Evolutionary conservation across 306 rosid species (phyloP), one percentile per base, ranked within the genome.

Genomic region (Citrullus colocynthis): DNA sequence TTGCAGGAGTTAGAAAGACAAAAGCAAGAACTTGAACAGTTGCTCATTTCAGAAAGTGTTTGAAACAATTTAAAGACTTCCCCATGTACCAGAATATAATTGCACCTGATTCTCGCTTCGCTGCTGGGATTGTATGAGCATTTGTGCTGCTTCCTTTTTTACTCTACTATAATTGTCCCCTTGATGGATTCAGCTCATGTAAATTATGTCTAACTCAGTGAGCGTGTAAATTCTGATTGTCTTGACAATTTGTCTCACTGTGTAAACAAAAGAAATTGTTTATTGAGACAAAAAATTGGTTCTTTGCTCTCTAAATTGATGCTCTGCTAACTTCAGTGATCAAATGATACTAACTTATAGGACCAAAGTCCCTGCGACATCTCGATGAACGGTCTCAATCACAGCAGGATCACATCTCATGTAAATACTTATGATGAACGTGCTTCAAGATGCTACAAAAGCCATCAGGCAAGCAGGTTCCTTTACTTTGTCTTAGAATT

Each of bases 21-120:
- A 49, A 74, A 74, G 55, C 30, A 32, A 52, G 77, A 74, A 52
- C 77, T 74, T 30, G 77, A 74, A 74, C 77, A 58, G 48, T 32
- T 74, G 62, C 77, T 74, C 62, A 16, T 74, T 52, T 3, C 77
- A 52, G 77, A 74, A 16, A 32, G 28, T 52, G 77, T 52, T 52
- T 74, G 77, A 74, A 52, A 51, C 41, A 32, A 52, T 17, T 51
- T 74, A 30, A 51, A 73, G 48, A 74, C 39, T 32, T 74, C 62
- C 62, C 77, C 24, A 45, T 45, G 75, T 9, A 13, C 17, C 39
- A 24, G 44, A 28, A 15, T 15, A 14, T 49, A 5, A 45, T 28
- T 21, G 57, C 77, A 28, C 59, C 75, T 8, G 59, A 4, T 28
- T 49, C 24, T 72, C 44, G 8, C 42, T 48, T 72, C 16, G n/a